Conservation (phyloP, 2,329 filamentous ascomycete genomes). For the Penicillium brevicompactum region DNA sequence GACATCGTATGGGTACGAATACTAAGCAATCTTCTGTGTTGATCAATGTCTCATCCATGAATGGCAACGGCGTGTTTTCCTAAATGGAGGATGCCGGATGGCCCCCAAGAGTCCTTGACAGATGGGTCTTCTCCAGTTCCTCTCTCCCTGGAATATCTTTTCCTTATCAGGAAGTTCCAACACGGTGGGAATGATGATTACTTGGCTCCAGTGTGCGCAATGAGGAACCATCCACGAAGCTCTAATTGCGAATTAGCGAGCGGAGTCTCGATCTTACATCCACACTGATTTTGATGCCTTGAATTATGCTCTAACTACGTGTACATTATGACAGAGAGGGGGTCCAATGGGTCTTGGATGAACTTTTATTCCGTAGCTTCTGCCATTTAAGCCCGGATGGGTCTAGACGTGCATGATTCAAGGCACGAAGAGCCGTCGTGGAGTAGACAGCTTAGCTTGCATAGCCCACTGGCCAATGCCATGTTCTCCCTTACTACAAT, state of each 20-base stretch:
- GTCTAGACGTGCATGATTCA: neutral
- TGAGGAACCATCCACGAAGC: neutral
- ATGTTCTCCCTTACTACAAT: conserved; percentile 16
- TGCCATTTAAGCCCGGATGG: neutral
- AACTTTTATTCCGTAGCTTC: neutral
- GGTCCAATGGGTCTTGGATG: neutral
- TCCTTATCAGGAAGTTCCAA: neutral
- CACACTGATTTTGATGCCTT: neutral
- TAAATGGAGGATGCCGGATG: neutral
- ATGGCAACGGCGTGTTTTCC: neutral
- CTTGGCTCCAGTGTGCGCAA: neutral
- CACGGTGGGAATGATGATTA: neutral
- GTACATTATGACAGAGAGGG: neutral
- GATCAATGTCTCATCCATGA: neutral
- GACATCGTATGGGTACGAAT: neutral
- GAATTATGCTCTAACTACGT: neutral
- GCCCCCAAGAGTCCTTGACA: conserved; percentile 1
- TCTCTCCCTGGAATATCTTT: conserved; percentile 1
- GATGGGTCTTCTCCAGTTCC: neutral
- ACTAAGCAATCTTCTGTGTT: neutral
- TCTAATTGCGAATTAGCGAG: neutral
- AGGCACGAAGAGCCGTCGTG: neutral
- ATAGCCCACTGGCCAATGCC: conserved; percentile 14
- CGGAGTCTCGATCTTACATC: neutral
- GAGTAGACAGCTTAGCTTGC: conserved; percentile 4